Base-by-base conservation (phyloP, 2,329 filamentous ascomycete genomes). In the Fusarium sp. region DNA sequence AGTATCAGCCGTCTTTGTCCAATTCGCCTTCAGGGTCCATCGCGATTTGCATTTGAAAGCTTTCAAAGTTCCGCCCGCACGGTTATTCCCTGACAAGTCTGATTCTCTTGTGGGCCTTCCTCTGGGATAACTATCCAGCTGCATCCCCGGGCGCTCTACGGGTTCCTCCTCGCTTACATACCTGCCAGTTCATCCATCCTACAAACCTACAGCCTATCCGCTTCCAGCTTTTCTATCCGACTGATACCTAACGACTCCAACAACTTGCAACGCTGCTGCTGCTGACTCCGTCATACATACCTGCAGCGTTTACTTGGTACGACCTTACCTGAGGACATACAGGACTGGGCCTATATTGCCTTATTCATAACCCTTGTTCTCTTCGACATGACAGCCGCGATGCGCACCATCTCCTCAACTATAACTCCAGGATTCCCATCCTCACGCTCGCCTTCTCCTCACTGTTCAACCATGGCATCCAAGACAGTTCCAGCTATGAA, bases 401-500 rank as follows among this genome's bases (percentile, higher is more conserved):
- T 70, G 54, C 63, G 50, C 55, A 48, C 67, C 42, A 48, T 70
- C 38, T 64, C 60, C 13, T 46, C 67, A 39, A 61, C 66, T 52
- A 49, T 69, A 52, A 48, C 50, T 33, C 46, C 49, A 28, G 28
- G 54, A 20, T 38, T 60, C 21, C 46, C 58, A 28, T n/a, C 54
- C 21, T 63, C 62, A 18, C 47, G 48, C 21, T 55, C 61, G 23
- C 57, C 44, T 6, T 59, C 63, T 26, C 49, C 53, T 52, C 44
- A 47, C 15, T 61, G 29, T 23, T 52, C 57, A 41, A n/a, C 52
- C 35, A 74, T 73, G 67, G 46, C 59, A 23, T 67, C 68, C 26
- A 72, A 57, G 44, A 49, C 63, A 18, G 48, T 58, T 46, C 44
- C 65, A 20, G 42, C 56, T 12, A 71, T 75, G 70, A 75, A 75